These are phyloP conservation scores for Ophiocordyceps unilateralis DNA, from an alignment of 2,329 filamentous ascomycete genomes.

Conservation along the genomic window DNA sequence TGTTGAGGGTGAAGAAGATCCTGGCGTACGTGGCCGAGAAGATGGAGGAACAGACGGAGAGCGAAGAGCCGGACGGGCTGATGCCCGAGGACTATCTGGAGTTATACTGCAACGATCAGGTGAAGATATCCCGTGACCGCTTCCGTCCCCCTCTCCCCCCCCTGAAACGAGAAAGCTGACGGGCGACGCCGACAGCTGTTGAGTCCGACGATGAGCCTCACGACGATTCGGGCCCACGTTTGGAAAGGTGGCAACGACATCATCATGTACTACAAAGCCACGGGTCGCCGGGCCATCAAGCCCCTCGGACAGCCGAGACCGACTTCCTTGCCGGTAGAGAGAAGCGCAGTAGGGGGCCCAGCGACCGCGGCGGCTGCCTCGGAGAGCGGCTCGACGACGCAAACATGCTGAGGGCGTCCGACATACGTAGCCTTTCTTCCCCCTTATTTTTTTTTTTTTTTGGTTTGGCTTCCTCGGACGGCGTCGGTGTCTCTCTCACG, in stretches of 20 bases:
- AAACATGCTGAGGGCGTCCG: slow-evolving; percentile 1
- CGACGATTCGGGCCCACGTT: slow-evolving; percentile 75
- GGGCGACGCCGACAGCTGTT: slow-evolving; percentile 32
- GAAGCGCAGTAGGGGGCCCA: slow-evolving; percentile 7
- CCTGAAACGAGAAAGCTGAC: background rate
- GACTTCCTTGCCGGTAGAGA: slow-evolving; percentile 5
- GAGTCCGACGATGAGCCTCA: slow-evolving; percentile 75
- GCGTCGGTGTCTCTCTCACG: too few relatives aligned
- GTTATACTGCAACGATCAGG: slow-evolving; percentile 84
- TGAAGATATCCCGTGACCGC: slow-evolving; percentile 24
- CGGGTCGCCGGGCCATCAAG: slow-evolving; percentile 55
- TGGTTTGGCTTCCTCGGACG: too few relatives aligned
- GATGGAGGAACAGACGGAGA: slow-evolving; percentile 55
- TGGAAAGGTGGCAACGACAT: slow-evolving; percentile 96
- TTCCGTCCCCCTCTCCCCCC: too few relatives aligned
- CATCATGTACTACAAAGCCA: slow-evolving; percentile 76
- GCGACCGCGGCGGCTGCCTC: slow-evolving; percentile 4
- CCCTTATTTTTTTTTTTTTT: too few relatives aligned
- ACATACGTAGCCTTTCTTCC: too few relatives aligned
- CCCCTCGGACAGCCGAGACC: slow-evolving; percentile 5
- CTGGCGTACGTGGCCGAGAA: slow-evolving; percentile 81
- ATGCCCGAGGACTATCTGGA: slow-evolving; percentile 88
- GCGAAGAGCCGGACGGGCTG: slow-evolving; percentile 40
- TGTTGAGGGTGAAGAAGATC: slow-evolving; percentile 92
- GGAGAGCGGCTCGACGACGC: slow-evolving; percentile 3